A percentile compares a stretch with the other conserved stretches of the same genome.
Conservation (phyloP, 1,284 basidiomycete species). For the Chondrostereum purpureum region DNA sequence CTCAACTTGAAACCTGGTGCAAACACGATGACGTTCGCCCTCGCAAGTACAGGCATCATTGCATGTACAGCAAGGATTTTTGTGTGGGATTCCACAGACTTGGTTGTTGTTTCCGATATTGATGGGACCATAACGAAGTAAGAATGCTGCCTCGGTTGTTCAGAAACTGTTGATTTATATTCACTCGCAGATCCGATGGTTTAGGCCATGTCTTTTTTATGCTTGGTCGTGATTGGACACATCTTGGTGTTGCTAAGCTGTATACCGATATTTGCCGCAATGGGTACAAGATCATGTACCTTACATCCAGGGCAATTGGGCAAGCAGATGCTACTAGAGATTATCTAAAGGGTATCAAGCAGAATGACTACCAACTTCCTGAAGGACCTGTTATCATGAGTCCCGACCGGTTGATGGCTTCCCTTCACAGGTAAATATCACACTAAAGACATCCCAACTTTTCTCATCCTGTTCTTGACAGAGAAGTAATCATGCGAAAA, state of each 20-base stretch:
- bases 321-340: conserved; percentile 97
- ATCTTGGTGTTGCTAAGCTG: conserved; percentile 94
- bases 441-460: neutral
- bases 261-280: conserved; percentile 96
- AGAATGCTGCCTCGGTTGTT: conserved; percentile 17
- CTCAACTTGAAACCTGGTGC: conserved; percentile 84
- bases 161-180: conserved; percentile 4
- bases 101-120: conserved; percentile 94
- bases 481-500: conserved; percentile 98
- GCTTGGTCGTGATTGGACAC: conserved; percentile 99
- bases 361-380: conserved; percentile 92
- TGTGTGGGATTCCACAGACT: conserved; percentile 88
- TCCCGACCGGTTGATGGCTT: conserved; percentile 93
- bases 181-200: conserved; percentile 76
- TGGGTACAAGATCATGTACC: conserved; percentile 98
- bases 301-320: conserved; percentile 96
- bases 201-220: conserved; percentile 97
- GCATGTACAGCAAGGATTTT: conserved; percentile 93
- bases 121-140: conserved; percentile 99
- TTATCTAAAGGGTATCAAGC: conserved; percentile 92
- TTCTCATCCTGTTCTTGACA: conserved; percentile 22
- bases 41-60: conserved; percentile 83
- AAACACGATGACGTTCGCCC: conserved; percentile 92
- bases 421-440: conserved; percentile 75
- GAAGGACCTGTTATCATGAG: conserved; percentile 99